phyloP scores from a whole-genome alignment of 2,329 filamentous ascomycete species.

The Sphaceloma murrayae region DNA sequence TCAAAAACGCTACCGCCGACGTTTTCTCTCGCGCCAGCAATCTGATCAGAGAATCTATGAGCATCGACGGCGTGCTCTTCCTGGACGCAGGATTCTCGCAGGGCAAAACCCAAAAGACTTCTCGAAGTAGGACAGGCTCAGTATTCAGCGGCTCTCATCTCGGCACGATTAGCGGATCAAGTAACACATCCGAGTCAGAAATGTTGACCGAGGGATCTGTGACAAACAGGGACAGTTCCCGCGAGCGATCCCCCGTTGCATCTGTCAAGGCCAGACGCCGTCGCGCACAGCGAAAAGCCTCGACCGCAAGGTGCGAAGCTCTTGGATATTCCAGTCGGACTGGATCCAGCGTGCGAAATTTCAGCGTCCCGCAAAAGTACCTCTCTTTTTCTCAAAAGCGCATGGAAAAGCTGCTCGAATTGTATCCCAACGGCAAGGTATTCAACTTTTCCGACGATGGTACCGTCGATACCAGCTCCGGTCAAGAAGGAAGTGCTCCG shows the following conservation, averaged over 20 bases:
- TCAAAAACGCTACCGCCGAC: slow-evolving; percentile 16
- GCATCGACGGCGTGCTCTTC: slow-evolving; percentile 38
- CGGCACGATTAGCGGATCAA: too few relatives aligned
- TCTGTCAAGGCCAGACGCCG: not conserved
- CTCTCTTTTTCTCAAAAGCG: slow-evolving; percentile 15
- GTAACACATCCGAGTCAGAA: not conserved
- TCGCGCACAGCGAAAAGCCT: not conserved
- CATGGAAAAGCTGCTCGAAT: slow-evolving; percentile 20
- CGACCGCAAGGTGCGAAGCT: slow-evolving; percentile 2
- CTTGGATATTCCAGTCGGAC: slow-evolving; percentile 19
- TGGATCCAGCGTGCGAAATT: slow-evolving; percentile 18
- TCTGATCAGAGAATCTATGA: slow-evolving; percentile 38
- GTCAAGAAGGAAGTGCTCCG: slow-evolving; percentile 10
- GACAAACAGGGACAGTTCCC: not conserved
- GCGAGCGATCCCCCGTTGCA: not conserved
- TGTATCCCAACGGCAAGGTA: slow-evolving; percentile 23
- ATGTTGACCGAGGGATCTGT: not conserved
- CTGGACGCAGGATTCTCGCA: slow-evolving; percentile 25
- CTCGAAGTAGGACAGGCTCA: slow-evolving; percentile 1
- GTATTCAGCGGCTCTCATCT: slow-evolving; percentile 24
- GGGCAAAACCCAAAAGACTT: not conserved
- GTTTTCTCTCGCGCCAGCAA: slow-evolving; percentile 41
- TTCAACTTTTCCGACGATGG: slow-evolving; percentile 24
- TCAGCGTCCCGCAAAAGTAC: slow-evolving; percentile 16
- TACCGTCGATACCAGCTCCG: slow-evolving; percentile 21